Evolutionary conservation across 805 yeast genomes (phyloP), one percentile per base, ranked within the genome.

Genomic region (Teunomyces pallodes): DNA sequence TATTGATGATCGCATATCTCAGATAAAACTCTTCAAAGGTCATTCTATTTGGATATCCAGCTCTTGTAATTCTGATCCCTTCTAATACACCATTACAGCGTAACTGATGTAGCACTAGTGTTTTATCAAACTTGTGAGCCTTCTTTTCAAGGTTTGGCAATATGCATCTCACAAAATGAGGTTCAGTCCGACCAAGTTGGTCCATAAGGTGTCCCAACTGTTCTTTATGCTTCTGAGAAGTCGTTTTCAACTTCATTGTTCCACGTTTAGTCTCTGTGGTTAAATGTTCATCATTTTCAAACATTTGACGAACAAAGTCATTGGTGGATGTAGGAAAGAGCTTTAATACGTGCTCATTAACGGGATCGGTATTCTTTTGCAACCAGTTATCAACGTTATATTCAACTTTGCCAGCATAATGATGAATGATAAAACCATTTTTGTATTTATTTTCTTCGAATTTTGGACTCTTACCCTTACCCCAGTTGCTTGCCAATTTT

Each of bases 31-130:
- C 92, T 40, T 83, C 80, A 65, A 91, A 92, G 27, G 84, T 81
- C 61, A 92, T 82, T 54, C 97, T 80, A 66, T 94, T 94, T 4
- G 99, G 99, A 65, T 86, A 94, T 2, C 99, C 99, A 7, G 96
- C 90, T 54, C 99, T 80, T 0, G 98, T 96, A 50, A 94, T 94
- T 66, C 99, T 79, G 28, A 94, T 94, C 52, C 99, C 99, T 74
- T 94, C 99, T 45, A 94, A 70, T 12, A 94, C 99, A 79, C 99
- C 99, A 61, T 94, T 94, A 61, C 98, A 94, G 53, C 97, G 77
- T 52, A 94, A 74, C 68, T 94, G 99, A 45, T 87, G 92, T 40
- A 94, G 71, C 6, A 94, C 96, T 20, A 94, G 70, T 28, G 69
- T 70, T 56, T 86, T 89, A 57, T 89, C 90, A 58, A 94, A 87